phyloP scores from a whole-genome alignment of 345 rosid species.

The Populus pruinosa region DNA sequence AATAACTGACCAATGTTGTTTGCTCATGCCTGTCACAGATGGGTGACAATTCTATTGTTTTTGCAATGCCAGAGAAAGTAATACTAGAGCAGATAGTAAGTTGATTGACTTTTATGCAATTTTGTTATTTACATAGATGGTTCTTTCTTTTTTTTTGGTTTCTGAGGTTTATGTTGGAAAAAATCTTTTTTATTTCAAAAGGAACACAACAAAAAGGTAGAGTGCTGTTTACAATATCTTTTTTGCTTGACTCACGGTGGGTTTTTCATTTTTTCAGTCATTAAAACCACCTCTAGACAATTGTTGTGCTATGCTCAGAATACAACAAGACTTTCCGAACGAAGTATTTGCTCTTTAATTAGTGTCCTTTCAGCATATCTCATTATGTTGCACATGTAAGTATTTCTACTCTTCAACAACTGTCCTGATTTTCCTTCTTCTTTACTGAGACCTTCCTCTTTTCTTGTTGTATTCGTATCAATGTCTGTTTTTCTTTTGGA shows the following conservation, averaged over 20 bases:
- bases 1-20: constrained; percentile 40
- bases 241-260: background rate
- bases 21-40: constrained; percentile 54
- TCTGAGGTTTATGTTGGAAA: background rate
- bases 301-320: constrained; percentile 64
- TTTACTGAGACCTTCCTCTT: background rate
- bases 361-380: constrained; percentile 55
- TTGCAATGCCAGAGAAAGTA: constrained; percentile 50
- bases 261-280: constrained; percentile 33
- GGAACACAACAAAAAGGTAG: background rate
- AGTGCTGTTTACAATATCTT: background rate
- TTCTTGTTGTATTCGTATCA: background rate
- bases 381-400: constrained; percentile 56
- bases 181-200: background rate
- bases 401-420: constrained; percentile 4
- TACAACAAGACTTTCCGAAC: constrained; percentile 67
- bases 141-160: background rate
- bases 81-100: constrained; percentile 62
- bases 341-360: constrained; percentile 44
- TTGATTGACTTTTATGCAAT: constrained; percentile 8
- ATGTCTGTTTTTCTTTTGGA: background rate
- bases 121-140: background rate
- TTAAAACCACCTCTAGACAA: constrained; percentile 51
- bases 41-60: constrained; percentile 65
- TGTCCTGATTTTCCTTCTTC: background rate